Conservation (phyloP, 139 green algal genomes). For the Micromonas commoda region DNA sequence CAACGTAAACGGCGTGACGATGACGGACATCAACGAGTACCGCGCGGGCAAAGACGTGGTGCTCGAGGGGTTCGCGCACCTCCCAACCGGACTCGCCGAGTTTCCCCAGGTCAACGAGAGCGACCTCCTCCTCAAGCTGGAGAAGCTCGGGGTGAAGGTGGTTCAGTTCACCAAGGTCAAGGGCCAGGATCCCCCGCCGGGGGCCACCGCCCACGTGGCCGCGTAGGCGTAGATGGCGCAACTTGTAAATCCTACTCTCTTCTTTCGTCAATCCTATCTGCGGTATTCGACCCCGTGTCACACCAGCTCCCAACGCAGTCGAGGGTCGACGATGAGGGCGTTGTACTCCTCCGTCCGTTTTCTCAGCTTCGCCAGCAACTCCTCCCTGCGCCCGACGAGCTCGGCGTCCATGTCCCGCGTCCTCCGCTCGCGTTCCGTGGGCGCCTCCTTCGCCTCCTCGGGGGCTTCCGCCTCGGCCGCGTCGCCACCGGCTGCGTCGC, state of each 20-base stretch:
- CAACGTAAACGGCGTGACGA: conserved; percentile 7
- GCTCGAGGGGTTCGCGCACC: conserved; percentile 1
- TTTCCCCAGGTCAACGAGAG: conserved; percentile 12
- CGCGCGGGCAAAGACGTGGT: neutral
- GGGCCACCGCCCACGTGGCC: too few species aligned
- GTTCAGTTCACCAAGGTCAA: neutral
- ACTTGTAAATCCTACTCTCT: too few species aligned
- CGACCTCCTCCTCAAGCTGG: neutral
- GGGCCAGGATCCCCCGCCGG: neutral
- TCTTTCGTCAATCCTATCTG: too few species aligned
- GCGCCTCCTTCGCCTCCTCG: neutral
- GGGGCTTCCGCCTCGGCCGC: neutral
- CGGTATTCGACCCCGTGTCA: too few species aligned
- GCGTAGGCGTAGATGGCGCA: too few species aligned
- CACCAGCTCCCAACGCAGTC: neutral
- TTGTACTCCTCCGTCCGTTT: neutral
- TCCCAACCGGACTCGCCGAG: conserved; percentile 7
- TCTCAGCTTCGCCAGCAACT: neutral
- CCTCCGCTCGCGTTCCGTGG: too few species aligned
- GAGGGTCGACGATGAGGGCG: neutral
- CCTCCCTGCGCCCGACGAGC: too few species aligned
- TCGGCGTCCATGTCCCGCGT: too few species aligned
- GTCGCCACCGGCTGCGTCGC: neutral
- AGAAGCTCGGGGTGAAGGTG: neutral
- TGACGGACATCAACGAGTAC: conserved; percentile 17